Percentiles rank a stretch among this genome's conserved stretches.
phyloP scores from a whole-genome alignment of 2,329 filamentous ascomycete species.

The Fusarium pilosicola region DNA sequence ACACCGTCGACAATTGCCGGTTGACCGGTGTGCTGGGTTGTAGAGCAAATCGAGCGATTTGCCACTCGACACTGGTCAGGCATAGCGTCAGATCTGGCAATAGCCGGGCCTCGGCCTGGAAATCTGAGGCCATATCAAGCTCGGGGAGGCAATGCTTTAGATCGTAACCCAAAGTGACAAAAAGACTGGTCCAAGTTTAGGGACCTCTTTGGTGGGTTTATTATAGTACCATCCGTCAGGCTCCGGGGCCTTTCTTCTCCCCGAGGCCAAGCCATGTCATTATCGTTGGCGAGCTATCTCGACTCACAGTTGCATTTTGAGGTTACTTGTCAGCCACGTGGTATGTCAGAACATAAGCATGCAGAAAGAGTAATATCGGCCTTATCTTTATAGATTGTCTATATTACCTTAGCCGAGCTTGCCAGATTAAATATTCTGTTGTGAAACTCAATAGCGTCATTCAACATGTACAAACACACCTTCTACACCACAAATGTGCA shows the following conservation, averaged over 20 bases:
- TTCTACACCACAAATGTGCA: background rate
- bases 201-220: fast-evolving
- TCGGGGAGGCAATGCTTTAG: background rate
- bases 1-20: background rate
- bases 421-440: background rate
- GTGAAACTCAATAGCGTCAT: background rate
- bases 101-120: background rate
- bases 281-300: background rate
- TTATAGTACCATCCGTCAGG: background rate
- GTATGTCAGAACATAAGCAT: background rate
- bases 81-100: constrained; percentile 1
- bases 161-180: background rate
- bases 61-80: background rate
- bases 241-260: background rate
- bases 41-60: background rate
- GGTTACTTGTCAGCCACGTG: background rate
- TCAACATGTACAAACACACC: background rate
- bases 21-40: constrained; percentile 1
- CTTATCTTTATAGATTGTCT: background rate
- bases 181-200: fast-evolving
- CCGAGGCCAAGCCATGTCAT: background rate
- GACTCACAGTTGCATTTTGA: background rate
- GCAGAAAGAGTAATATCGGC: background rate
- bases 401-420: background rate
- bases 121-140: background rate